phyloP scores from a whole-genome alignment of 192 early-diverging fungal genomes.

The Coemansia sp. region DNA sequence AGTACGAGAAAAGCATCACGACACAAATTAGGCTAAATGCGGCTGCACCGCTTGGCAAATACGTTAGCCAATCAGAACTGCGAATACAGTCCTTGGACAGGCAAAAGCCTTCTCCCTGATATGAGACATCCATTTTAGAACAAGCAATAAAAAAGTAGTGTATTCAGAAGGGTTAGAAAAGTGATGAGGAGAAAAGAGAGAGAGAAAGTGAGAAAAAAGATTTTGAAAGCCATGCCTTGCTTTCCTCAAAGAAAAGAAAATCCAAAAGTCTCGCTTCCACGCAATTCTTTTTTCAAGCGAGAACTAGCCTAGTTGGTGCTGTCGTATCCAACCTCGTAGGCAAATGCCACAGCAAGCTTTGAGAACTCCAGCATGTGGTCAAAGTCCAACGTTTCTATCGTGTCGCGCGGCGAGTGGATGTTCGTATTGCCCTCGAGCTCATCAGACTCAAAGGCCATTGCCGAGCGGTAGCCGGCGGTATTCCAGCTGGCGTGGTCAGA shows the following conservation, averaged over 20 bases:
- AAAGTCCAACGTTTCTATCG: slow-evolving; percentile 75
- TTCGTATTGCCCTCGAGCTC: slow-evolving; percentile 73
- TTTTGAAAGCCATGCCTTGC: background rate
- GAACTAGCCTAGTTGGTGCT: background rate
- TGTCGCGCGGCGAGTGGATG: slow-evolving; percentile 85
- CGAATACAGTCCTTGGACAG: background rate
- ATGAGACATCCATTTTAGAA: background rate
- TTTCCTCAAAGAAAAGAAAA: background rate
- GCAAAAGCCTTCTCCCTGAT: background rate
- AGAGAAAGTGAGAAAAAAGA: background rate
- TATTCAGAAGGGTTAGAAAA: background rate
- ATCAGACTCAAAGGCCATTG: slow-evolving; percentile 80
- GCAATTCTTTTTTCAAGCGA: background rate
- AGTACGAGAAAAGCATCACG: background rate
- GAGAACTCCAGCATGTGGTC: slow-evolving; percentile 89
- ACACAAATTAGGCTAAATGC: background rate
- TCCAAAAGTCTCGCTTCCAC: background rate
- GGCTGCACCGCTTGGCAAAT: background rate
- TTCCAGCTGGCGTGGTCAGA: slow-evolving; percentile 94
- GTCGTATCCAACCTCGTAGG: slow-evolving; percentile 71
- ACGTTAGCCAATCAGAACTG: slow-evolving; percentile 12
- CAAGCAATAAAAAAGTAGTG: background rate
- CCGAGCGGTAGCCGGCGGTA: slow-evolving; percentile 83
- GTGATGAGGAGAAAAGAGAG: background rate
- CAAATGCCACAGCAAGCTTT: slow-evolving; percentile 82